Conservation (phyloP, 1,284 basidiomycete genomes). For the Pseudozyma sp. region DNA sequence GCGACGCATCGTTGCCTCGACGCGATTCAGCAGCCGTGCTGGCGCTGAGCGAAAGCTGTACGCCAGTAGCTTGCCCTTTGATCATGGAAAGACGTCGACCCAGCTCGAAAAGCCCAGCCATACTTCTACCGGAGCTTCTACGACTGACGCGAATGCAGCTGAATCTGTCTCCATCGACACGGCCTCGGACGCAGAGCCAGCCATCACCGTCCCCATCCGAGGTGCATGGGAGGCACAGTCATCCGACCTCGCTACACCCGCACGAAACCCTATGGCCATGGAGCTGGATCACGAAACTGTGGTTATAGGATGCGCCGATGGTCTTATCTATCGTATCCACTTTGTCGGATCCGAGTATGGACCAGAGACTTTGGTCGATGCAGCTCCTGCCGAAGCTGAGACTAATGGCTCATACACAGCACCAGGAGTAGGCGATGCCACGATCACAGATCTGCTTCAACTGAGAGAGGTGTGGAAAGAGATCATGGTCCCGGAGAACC, state of each 20-base stretch:
- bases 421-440: conserved; percentile 44
- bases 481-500: conserved; percentile 52
- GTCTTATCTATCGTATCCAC: conserved; percentile 57
- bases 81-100: conserved; percentile 38
- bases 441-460: conserved; percentile 51
- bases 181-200: not conserved
- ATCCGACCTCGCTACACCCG: conserved; percentile 34
- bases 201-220: conserved; percentile 40
- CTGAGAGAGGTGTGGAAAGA: conserved; percentile 58
- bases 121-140: not conserved
- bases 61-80: conserved; percentile 53
- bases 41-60: conserved; percentile 77
- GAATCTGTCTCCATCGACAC: not conserved
- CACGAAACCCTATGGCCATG: conserved; percentile 61
- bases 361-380: conserved; percentile 20
- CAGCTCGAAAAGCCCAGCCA: conserved; percentile 10
- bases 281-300: conserved; percentile 60
- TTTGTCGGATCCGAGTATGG: conserved; percentile 56
- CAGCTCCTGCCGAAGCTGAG: not conserved
- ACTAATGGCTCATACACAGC: conserved; percentile 1
- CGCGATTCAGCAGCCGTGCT: conserved; percentile 81
- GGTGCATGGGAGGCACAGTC: conserved; percentile 57
- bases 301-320: conserved; percentile 60
- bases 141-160: not conserved
- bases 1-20: conserved; percentile 83